Conservation (phyloP, 1,284 basidiomycete genomes). For the Boletus semigastroideus region DNA sequence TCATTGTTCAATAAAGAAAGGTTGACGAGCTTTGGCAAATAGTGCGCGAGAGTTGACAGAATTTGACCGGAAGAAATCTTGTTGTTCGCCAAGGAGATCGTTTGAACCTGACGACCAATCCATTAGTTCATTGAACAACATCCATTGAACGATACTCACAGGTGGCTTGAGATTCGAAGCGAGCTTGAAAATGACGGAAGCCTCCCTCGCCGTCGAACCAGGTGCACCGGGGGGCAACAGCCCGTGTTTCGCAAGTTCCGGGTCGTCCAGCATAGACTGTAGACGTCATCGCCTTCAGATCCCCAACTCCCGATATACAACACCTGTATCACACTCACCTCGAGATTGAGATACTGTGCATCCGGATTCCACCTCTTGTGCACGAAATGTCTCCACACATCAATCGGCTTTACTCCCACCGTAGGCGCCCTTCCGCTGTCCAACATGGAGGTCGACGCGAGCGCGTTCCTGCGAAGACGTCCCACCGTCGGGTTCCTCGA, state of each 20-base stretch:
- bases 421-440: slow-evolving; percentile 16
- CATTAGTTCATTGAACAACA: slow-evolving; percentile 1
- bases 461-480: slow-evolving; percentile 57
- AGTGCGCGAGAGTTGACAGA: slow-evolving; percentile 59
- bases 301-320: background rate
- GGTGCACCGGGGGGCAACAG: slow-evolving; percentile 68
- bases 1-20: slow-evolving; percentile 80
- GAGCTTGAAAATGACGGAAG: slow-evolving; percentile 83
- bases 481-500: slow-evolving; percentile 42
- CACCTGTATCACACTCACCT: slow-evolving; percentile 46
- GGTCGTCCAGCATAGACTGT: slow-evolving; percentile 64
- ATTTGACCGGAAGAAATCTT: slow-evolving; percentile 46
- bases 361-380: slow-evolving; percentile 68
- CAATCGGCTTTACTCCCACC: slow-evolving; percentile 44
- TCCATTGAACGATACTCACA: slow-evolving; percentile 40
- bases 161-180: slow-evolving; percentile 76
- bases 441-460: slow-evolving; percentile 32
- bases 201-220: slow-evolving; percentile 58
- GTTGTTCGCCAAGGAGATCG: slow-evolving; percentile 73
- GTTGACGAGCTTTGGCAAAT: slow-evolving; percentile 73
- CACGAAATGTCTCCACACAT: slow-evolving; percentile 71
- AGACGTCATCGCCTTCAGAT: slow-evolving; percentile 32
- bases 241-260: slow-evolving; percentile 63
- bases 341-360: slow-evolving; percentile 73
- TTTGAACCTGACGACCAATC: slow-evolving; percentile 55